Conservation (phyloP, 169 alveolate genomes). For the Plasmodium gonderi region DNA sequence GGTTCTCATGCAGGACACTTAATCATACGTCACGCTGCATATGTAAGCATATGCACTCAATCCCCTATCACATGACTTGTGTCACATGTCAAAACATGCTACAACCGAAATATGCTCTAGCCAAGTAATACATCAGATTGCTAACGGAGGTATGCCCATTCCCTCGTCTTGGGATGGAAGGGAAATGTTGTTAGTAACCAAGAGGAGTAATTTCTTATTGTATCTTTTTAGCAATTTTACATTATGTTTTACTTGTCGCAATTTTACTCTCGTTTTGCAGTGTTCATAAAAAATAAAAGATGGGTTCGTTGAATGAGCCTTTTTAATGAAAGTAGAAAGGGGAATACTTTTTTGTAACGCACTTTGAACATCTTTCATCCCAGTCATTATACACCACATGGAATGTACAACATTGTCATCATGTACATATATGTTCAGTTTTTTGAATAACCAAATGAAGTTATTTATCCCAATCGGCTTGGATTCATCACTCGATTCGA, state of each 20-base stretch:
- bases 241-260: slow-evolving; percentile 21
- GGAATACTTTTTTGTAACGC: slow-evolving; percentile 32
- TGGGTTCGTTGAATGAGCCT: slow-evolving; percentile 56
- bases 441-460: slow-evolving; percentile 16
- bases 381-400: slow-evolving; percentile 40
- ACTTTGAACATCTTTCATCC: neutral
- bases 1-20: no score
- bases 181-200: neutral
- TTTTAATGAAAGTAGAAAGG: slow-evolving; percentile 5
- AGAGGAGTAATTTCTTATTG: slow-evolving; percentile 22
- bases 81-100: no score
- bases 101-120: no score
- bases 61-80: no score
- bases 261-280: slow-evolving; percentile 39
- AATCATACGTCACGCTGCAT: no score
- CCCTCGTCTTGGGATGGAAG: no score
- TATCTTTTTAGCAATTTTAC: slow-evolving; percentile 1
- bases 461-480: slow-evolving; percentile 18
- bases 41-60: no score
- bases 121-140: no score
- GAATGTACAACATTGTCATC: neutral
- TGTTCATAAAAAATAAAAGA: slow-evolving; percentile 37
- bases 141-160: no score
- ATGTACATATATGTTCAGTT: slow-evolving; percentile 8
- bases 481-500: slow-evolving; percentile 7